Evolutionary conservation across 2,329 filamentous ascomycete species (phyloP).

Genomic region (Epichloe baconii): DNA sequence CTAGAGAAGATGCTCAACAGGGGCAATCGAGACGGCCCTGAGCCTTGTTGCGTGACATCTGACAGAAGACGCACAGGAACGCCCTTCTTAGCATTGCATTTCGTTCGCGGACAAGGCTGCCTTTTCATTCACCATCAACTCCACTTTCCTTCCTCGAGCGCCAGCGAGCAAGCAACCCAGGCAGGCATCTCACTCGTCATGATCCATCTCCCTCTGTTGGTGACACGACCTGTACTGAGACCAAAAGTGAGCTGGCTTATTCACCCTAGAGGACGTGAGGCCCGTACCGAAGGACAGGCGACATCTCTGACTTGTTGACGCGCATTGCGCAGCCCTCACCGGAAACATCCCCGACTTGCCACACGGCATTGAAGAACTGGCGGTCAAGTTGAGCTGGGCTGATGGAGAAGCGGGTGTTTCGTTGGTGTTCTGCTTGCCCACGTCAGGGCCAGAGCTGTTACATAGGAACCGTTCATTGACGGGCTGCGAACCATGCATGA

Average conservation of each 20-base stretch:
- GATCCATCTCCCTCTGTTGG: background rate
- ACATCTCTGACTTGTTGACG: slow-evolving; percentile 2
- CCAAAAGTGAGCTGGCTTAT: background rate
- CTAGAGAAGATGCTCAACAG: background rate
- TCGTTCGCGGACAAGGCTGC: background rate
- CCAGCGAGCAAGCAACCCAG: too few relatives aligned
- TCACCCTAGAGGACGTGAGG: background rate
- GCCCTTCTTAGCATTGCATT: background rate
- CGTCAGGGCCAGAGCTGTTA: background rate
- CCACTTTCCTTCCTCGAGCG: too few relatives aligned
- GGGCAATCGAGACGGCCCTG: background rate
- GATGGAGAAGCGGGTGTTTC: background rate
- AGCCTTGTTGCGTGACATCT: background rate
- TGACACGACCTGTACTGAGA: background rate
- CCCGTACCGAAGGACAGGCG: slow-evolving; percentile 3
- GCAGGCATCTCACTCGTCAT: background rate
- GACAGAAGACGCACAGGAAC: background rate
- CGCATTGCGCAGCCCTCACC: slow-evolving; percentile 4
- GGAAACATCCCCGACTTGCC: slow-evolving; percentile 6
- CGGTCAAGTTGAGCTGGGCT: slow-evolving; percentile 6
- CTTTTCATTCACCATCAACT: background rate
- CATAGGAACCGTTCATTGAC: slow-evolving; percentile 6
- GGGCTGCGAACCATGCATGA: slow-evolving; percentile 9
- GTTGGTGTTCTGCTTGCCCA: slow-evolving; percentile 6
- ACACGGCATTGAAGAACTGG: slow-evolving; percentile 5